Evolutionary conservation across 257 asterid species (phyloP).

Genomic region (Salvia hispanica): DNA sequence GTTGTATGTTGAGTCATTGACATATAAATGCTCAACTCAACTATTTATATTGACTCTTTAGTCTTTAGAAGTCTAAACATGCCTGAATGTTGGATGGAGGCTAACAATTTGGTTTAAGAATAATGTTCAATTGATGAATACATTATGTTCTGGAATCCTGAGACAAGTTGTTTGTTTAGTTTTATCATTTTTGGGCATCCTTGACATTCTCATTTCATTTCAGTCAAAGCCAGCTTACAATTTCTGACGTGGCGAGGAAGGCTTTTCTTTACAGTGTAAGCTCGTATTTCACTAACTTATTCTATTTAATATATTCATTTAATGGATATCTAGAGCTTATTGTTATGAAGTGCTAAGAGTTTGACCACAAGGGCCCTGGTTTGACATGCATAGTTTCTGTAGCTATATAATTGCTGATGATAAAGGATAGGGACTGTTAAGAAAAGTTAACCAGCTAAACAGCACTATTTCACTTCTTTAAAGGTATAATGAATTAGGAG

Average conservation of each 20-base stretch:
- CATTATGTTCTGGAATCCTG: slow-evolving; percentile 15
- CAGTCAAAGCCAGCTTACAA: slow-evolving; percentile 95
- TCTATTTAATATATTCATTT: slow-evolving; percentile 7
- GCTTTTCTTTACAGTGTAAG: slow-evolving; percentile 98
- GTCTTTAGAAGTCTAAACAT: too few relatives aligned
- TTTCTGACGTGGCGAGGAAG: slow-evolving; percentile 95
- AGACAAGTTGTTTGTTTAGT: not conserved
- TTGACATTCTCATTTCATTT: slow-evolving; percentile 35
- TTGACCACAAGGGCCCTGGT: slow-evolving; percentile 1
- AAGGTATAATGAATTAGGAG: not conserved
- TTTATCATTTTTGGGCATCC: slow-evolving; percentile 12
- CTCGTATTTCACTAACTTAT: slow-evolving; percentile 29
- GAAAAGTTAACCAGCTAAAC: not conserved
- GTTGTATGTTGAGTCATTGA: too few relatives aligned
- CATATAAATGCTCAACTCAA: too few relatives aligned
- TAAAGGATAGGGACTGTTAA: slow-evolving; percentile 5
- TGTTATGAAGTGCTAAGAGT: not conserved
- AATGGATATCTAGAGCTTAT: slow-evolving; percentile 11
- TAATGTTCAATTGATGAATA: slow-evolving; percentile 1
- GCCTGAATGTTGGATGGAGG: not conserved
- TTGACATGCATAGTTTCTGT: slow-evolving; percentile 16
- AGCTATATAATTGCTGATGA: slow-evolving; percentile 20
- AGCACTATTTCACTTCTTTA: not conserved
- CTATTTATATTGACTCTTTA: too few relatives aligned
- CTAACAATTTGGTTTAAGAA: not conserved